These are phyloP conservation scores for Bryum argenteum DNA, from an alignment of 225 moss, liverwort and hornwort genomes.

Conservation along the genomic window DNA sequence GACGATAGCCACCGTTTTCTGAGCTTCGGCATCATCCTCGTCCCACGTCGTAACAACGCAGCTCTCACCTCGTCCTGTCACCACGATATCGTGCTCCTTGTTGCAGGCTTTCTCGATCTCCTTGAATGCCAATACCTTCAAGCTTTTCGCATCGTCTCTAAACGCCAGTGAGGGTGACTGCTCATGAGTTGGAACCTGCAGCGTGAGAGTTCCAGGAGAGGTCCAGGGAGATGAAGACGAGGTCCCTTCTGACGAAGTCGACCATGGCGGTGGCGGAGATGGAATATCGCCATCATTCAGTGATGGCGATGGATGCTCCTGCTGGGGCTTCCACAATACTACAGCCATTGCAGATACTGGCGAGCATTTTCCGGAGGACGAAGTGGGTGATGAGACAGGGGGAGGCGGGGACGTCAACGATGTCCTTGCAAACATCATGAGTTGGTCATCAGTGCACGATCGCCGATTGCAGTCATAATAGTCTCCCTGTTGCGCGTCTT, in stretches of 20 bases:
- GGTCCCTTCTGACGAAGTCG: slow-evolving; percentile 25
- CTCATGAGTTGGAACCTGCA: neutral
- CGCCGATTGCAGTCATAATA: slow-evolving; percentile 1
- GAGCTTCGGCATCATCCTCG: slow-evolving; percentile 1
- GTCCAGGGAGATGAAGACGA: slow-evolving; percentile 23
- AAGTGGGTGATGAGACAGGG: slow-evolving; percentile 36
- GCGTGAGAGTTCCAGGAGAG: neutral
- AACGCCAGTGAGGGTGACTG: slow-evolving; percentile 8
- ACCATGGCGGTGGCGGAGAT: slow-evolving; percentile 36
- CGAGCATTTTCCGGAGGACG: slow-evolving; percentile 32
- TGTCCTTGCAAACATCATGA: slow-evolving; percentile 5
- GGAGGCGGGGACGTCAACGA: slow-evolving; percentile 26
- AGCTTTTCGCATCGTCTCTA: slow-evolving; percentile 20
- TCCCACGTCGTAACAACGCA: slow-evolving; percentile 27
- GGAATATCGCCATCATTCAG: slow-evolving; percentile 9
- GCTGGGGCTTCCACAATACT: slow-evolving; percentile 21
- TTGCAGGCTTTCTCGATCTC: slow-evolving; percentile 31
- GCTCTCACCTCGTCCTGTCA: slow-evolving; percentile 23
- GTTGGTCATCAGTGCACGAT: slow-evolving; percentile 4
- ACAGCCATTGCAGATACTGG: slow-evolving; percentile 1
- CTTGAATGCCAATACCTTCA: slow-evolving; percentile 23
- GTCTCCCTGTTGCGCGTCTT: neutral
- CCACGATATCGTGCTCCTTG: slow-evolving; percentile 12
- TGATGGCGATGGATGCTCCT: slow-evolving; percentile 40
- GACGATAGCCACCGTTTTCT: slow-evolving; percentile 27